Percentiles rank a stretch among this genome's conserved stretches.
Conservation (phyloP, 352 stramenopile species). For the Pseudoperonospora humuli region DNA sequence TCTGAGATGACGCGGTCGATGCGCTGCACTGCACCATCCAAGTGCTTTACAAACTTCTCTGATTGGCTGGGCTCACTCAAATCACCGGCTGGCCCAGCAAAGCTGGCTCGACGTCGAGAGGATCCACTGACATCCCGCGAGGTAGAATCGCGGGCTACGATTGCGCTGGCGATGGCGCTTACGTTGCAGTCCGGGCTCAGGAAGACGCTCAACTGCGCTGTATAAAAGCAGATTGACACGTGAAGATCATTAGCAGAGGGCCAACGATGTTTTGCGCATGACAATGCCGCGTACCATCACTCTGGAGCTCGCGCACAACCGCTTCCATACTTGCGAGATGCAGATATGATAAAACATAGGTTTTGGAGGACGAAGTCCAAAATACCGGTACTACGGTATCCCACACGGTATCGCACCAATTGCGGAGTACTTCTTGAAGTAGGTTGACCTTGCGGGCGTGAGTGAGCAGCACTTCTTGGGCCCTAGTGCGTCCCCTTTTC, state of each 20-base stretch:
- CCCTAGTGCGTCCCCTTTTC: no score
- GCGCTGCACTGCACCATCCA: conserved; percentile 52
- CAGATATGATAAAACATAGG: conserved; percentile 19
- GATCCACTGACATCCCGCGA: conserved; percentile 18
- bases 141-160: conserved; percentile 61
- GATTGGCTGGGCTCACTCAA: conserved; percentile 37
- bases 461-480: no score
- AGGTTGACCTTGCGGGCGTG: no score
- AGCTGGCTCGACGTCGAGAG: conserved; percentile 11
- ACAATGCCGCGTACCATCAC: conserved; percentile 41
- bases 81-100: conserved; percentile 7
- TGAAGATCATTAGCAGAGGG: conserved; percentile 1
- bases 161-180: conserved; percentile 65
- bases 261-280: not conserved
- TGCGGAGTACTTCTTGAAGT: no score
- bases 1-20: conserved; percentile 77
- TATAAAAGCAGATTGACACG: not conserved
- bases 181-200: conserved; percentile 65
- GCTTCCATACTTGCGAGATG: conserved; percentile 37
- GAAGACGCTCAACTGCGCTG: conserved; percentile 73
- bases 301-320: conserved; percentile 61
- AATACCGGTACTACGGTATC: no score
- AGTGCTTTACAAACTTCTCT: conserved; percentile 64
- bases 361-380: conserved; percentile 4
- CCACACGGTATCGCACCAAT: no score